Base-by-base conservation (phyloP, 495 filamentous ascomycete species). In the Hypomontagnella monticulosa region DNA sequence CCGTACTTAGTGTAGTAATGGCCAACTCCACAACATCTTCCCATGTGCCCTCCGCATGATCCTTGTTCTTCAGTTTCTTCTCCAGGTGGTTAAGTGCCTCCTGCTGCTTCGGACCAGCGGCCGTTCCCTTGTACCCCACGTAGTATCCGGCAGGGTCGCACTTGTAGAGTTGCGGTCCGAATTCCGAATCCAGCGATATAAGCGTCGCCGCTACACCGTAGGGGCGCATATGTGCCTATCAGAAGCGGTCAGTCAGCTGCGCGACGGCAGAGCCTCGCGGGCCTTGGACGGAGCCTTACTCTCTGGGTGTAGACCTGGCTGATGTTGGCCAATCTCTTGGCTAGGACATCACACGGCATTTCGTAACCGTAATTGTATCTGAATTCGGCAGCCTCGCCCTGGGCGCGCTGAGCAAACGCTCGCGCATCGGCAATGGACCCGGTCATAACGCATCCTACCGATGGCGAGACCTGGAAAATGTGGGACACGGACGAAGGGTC, bases 11-110 rank as follows among this genome's bases (percentile, higher is more conserved):
- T 9, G 95, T 91, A 12, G 92, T 89, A 79, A 99, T 98, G 38
- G 90, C 95, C 62, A 97, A 83, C 80, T 99, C 95, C 56, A 99
- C 94, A 34, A 99, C 95, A 60, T 98, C 95, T 80, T 97, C 91
- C 96, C 96, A 98, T 78, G 81, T 89, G 60, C 95, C 95, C 6
- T 92, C 88, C 27, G 95, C 95, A 71, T 85, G 85, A 77, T 98
- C 93, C 89, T 96, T 97, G 88, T 96, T 97, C 87, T 98, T 98
- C 80, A 99, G 88, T 86, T 97, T 97, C 90, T 97, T 97, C 87
- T 99, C 95, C 51, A 99, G 83, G 73, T 93, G 89, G 76, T 98
- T 99, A 73, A 97, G 87, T 66, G 95, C 95, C 84, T 99, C 95
- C 77, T 99, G 95, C 74, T 96, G 92, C 81, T 99, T 99, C 47